A percentile compares a stretch with the other conserved stretches of the same genome.
These are phyloP conservation scores for Gypsophila paniculata DNA, from an alignment of 179 eudicot genomes.

Conservation along the genomic window DNA sequence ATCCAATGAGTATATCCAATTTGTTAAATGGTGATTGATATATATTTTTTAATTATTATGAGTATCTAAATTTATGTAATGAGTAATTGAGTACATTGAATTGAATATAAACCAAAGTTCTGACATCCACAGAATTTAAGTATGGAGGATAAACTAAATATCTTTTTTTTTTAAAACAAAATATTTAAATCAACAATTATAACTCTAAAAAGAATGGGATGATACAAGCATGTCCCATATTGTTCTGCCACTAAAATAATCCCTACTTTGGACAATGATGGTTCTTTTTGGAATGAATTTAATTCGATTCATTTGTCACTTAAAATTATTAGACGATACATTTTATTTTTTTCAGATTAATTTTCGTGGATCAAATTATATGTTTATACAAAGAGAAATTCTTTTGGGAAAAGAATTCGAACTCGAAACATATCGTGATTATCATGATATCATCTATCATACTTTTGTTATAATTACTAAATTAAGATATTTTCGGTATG, in stretches of 20 bases:
- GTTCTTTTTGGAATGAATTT: no score
- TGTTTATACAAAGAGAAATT: no score
- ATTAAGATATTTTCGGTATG: no score
- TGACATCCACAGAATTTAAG: constrained; percentile 1
- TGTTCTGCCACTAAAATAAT: background rate
- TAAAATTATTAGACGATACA: no score
- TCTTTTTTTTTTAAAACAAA: no score
- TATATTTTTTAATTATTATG: background rate
- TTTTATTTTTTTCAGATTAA: no score
- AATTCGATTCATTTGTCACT: no score
- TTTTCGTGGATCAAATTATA: no score
- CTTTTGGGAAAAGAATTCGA: no score
- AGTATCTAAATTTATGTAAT: background rate
- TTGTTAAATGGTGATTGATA: background rate
- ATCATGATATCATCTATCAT: no score
- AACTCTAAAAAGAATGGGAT: constrained; percentile 2
- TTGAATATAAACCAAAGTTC: constrained; percentile 4
- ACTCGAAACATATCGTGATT: no score
- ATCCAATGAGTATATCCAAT: constrained; percentile 14
- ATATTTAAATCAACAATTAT: background rate
- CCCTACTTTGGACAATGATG: constrained; percentile 15
- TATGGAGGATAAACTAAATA: background rate
- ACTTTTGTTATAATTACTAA: no score
- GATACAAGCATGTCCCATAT: constrained; percentile 14
- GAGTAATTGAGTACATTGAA: background rate